Conservation (phyloP, 148 eudicot genomes). For the Rhododendron henanense region DNA sequence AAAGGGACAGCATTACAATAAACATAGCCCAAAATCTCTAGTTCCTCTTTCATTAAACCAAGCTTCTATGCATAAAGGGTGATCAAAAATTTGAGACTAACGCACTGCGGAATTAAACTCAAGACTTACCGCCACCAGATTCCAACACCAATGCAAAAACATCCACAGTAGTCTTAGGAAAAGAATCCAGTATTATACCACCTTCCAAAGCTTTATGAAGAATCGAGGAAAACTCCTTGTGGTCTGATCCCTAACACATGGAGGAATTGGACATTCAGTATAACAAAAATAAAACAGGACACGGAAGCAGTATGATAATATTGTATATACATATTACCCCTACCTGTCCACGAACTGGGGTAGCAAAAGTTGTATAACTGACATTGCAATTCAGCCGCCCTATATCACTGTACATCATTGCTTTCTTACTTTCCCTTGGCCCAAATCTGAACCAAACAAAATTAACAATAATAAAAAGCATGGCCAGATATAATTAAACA, state of each 20-base stretch:
- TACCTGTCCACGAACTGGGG: constrained; percentile 79
- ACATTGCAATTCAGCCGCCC: constrained; percentile 90
- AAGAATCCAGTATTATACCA: constrained; percentile 80
- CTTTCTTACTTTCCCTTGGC: constrained; percentile 99
- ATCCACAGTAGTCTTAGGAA: constrained; percentile 97
- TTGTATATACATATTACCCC: not conserved
- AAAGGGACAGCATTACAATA: not conserved
- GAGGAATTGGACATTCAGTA: not conserved
- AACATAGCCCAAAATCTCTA: not conserved
- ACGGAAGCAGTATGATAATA: not conserved
- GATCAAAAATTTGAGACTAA: not conserved
- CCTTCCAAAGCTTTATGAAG: constrained; percentile 97
- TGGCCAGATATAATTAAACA: not conserved
- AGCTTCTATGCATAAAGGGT: not conserved
- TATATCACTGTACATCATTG: constrained; percentile 81
- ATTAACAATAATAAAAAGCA: not conserved
- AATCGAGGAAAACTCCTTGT: constrained; percentile 67
- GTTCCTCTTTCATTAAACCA: constrained; percentile 1
- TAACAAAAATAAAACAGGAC: not conserved
- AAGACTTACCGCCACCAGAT: constrained; percentile 94
- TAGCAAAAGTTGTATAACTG: constrained; percentile 81
- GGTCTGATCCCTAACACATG: constrained; percentile 59
- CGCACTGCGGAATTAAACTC: not conserved
- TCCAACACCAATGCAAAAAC: constrained; percentile 95
- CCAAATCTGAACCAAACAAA: constrained; percentile 55